Evolutionary conservation across 2,329 filamentous ascomycete genomes (phyloP), one percentile per base, ranked within the genome.

Genomic region (Fusarium pseudonygamai): DNA sequence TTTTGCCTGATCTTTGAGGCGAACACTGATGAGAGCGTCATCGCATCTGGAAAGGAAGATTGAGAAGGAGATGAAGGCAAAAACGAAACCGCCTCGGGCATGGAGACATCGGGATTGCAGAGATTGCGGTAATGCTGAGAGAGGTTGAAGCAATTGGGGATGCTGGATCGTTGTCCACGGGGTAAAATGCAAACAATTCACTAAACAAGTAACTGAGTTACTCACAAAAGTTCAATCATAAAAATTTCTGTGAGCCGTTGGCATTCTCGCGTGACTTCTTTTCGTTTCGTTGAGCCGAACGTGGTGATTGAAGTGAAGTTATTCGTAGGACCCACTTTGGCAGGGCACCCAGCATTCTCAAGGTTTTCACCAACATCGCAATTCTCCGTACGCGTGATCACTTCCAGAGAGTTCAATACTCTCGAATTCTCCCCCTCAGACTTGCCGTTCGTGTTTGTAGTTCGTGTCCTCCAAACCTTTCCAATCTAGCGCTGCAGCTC

Each of bases 161-260:
- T 39, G 14, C 14, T 39, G 5, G 24, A 3, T 39, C 10, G 3
- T 22, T 26, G 9, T 18, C 24, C 4, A 14, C 11, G 36, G 6
- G 52, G 26, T 3, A 11, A 30, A 28, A 43, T 40, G 6, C 52
- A 56, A 30, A 5, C 3, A n/a, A 18, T 28, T 5, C 3, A 40
- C 10, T 2, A 18, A 12, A 13, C 4, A 55, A 9, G 11, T 14
- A 18, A 2, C 9, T 37, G 24, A 22, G 9, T 11, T 53, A 26
- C 13, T 22, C 10, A 9, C 7, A 16, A 2, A 3, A 16, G 6
- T n/a, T 22, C 6, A 12, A 6, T 39, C 7, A 28, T 28, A 14
- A n/a, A 3, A 9, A 1, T 7, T 10, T 18, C 18, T 55, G 34
- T 26, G 24, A 28, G 0, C 3, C 0, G 11, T 28, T 22, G 24